Base-by-base conservation (phyloP, 345 rosid genomes). In the Brassica nigra region DNA sequence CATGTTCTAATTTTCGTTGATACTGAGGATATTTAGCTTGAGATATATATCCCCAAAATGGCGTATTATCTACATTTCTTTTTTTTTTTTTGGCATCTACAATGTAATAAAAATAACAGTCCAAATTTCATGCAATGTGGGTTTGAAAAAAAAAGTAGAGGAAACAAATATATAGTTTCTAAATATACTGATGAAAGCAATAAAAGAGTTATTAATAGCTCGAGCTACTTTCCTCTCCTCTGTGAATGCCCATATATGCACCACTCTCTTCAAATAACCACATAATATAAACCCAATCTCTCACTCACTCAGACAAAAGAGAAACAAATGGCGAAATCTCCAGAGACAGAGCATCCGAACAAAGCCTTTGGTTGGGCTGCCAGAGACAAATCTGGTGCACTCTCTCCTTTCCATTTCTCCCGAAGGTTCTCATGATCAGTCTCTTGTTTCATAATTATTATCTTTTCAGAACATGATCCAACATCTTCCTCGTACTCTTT, bases 331-430 rank as follows among this genome's bases (percentile, higher is more conserved):
- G 61, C 61, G 20, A 54, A 54, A 54, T 16, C 61, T 54, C 61
- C 61, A 16, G 61, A 54, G 10, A 54, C 61, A 54, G 61, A 54
- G 61, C 61, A 54, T 54, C 61, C 61, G 23, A 54, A 54, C 61
- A 54, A 54, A 54, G 61, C 61, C 61, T 54, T 54, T 54, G 61
- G 61, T 16, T 54, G 61, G 61, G 61, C 61, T 16, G 61, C 61
- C 61, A 54, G 18, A 54, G 61, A 54, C 27, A 54, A 54, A 54
- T 54, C 61, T 54, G 61, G 61, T 18, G 10, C 16, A 16, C 61
- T 54, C 27, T 6, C 61, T n/a, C 61, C 61, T 54, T 54, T 54
- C 61, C 61, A 54, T 54, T 54, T 54, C 61, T 54, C 61, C 10
- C 16, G 61, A 54, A 54, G 61, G 61, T 54, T 16, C 61, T 54